Evolutionary conservation across 257 asterid genomes (phyloP), one percentile per base, ranked within the genome.

Genomic region (Nicotiana sylvestris): DNA sequence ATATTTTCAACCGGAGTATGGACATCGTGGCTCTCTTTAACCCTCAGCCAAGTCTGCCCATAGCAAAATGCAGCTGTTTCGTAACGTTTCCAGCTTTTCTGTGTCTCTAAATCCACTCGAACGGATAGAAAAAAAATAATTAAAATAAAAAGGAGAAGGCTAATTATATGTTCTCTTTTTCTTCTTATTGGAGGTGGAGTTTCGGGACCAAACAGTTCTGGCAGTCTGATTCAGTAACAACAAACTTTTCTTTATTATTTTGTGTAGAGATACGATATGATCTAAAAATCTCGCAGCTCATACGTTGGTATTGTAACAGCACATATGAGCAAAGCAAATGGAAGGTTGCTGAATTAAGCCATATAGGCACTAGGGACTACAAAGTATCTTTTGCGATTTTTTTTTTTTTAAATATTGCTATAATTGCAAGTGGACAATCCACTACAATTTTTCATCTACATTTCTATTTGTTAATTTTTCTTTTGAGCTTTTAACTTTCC

Each of bases 321-420:
- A 39, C 58, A 39, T n/a, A 69, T 37, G 60, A 66, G 55, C 60
- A 72, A 15, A 21, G 78, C 60, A 72, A 72, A 32, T 72, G 35
- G 78, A 39, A 70, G 78, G 78, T 46, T 72, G 61, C 13, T 72
- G 58, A 57, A 72, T 72, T 72, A 72, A 72, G 33, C 78, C 18
- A 39, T 5, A 37, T 5, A 37, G 56, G 60, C 35, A 43, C 18
- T 72, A 33, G 37, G 37, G 39, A 35, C 39, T 35, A 35, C 39
- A 35, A 35, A 37, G 5, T 37, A 37, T 37, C 43, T 37, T 37
- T 37, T 7, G 21, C 43, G 8, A 37, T 37, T 37, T 37, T 7
- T 37, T 35, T 4, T 35, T 35, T 35, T 35, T 35, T 35, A 35
- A 35, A 37, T 35, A 0, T 37, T 69, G 77, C 57, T 69, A 69